Base-by-base conservation (phyloP, 1,139 yeast species). In the Zygosaccharomyces pseudobailii region DNA sequence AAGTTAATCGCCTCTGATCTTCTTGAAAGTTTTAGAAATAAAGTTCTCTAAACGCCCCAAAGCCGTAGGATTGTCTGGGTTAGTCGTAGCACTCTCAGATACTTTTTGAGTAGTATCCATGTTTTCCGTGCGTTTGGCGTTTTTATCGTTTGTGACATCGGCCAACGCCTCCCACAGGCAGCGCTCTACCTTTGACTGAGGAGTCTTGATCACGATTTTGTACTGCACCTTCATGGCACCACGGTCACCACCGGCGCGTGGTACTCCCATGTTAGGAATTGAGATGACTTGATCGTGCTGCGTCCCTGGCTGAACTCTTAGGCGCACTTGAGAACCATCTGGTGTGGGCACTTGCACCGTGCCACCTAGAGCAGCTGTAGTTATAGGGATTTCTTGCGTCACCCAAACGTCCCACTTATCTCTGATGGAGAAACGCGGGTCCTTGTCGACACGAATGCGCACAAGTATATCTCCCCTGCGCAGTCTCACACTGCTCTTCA, bases 351-450 rank as follows among this genome's bases (percentile, higher is more conserved):
- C 81, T 40, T 84, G 79, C 25, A 92, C 77, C 45, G 80, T 82
- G 31, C 99, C 99, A 49, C 99, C 99, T 42, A 92, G 73, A 0
- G 96, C 92, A 2, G 98, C 98, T 0, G 98, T 92, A 1, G 98
- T 92, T 82, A 89, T 87, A 42, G 94, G 84, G 46, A 92, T 81
- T 40, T 80, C 80, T 44, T 83, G 80, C 32, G 75, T 72, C 59
- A 80, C 76, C 49, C 85, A 67, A 53, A 92, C 75, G 37, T 85
- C 85, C 32, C 59, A 60, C 38, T 63, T 64, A 53, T 64, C 57
- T 25, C 72, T 73, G 45, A 96, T 77, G 42, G 74, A 72, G 68
- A 90, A 92, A 31, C 73, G 68, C 27, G 82, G 76, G 63, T 92
- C 97, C 28, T 82, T 81, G 55, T 77, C 74, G 23, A 92, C 95